Evolutionary conservation across 805 yeast genomes (phyloP), one percentile per base, ranked within the genome.

Genomic region (Saturnispora hagleri): DNA sequence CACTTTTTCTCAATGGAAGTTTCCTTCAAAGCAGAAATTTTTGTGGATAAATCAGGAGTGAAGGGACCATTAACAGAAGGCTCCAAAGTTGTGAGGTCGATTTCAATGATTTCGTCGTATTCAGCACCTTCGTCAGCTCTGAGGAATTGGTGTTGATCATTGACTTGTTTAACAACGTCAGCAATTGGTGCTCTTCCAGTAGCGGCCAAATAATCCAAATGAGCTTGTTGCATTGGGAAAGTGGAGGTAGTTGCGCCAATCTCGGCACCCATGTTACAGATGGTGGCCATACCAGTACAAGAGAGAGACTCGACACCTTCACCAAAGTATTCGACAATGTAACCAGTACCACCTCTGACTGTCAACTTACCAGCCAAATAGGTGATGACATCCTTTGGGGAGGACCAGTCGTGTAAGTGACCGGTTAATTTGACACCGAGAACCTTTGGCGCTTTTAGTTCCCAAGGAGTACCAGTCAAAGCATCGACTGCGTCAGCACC

Each of bases 401-500:
- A 84, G 55, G 96, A 78, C 98, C 98, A 90, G 61, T 97, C 97
- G 66, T 79, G 81, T 80, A 90, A 77, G 66, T 76, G 77, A 69
- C 98, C 98, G 55, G 95, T 87, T 65, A 90, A 80, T 74, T 90
- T 88, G 65, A 90, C 96, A 76, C 98, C 98, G 62, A 91, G 72
- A 64, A 89, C 80, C 76, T 87, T 89, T 66, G 98, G 98, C 55
- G 97, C 97, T 79, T 90, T 90, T 67, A 90, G 81, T 75, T 90
- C 98, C 98, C 98, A 90, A 52, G 98, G 85, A 60, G 89, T 79
- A 66, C 86, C 85, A 55, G 97, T 87, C 83, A 90, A 81, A 55
- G 89, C 97, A 70, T 90, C 98, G 61, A 90, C 98, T 57, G 97
- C 97, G 71, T 90, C 98, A 60, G 98, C 98, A 80, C 98, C 98